Evolutionary conservation across 1,284 basidiomycete species (phyloP), one percentile per base, ranked within the genome.

Genomic region (Boletus chippewaensis): DNA sequence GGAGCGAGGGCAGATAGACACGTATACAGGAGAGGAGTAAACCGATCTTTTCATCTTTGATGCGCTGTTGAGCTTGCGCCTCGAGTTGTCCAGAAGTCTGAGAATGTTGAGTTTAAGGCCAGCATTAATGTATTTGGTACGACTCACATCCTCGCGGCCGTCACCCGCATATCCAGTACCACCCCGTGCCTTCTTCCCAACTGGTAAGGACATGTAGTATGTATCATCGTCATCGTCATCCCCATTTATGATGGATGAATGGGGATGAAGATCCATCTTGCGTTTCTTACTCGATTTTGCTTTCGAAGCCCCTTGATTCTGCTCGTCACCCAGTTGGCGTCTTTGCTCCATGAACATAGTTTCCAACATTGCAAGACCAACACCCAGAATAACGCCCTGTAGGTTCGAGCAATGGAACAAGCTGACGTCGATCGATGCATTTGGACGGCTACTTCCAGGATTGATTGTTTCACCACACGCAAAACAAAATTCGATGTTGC

Each of bases 381-480:
- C 77, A 10, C 91, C 92, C 13, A 95, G 74, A 53, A 94, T 83
- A 11, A 87, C 81, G 36, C 91, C 91, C 70, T 95, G 92, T 24
- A 94, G 64, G 61, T 89, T 87, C 4, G 88, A 77, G 66, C 92
- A 95, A 68, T 95, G 92, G 64, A 94, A 89, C 40, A 95, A 70
- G 5, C 76, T 74, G 52, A 81, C 75, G 40, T 79, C 73, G 35
- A 69, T 69, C 28, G 73, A 67, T 28, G 68, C 59, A 36, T 67
- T 64, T 3, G 71, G 63, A 47, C 70, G 72, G 56, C 71, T 72
- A 43, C 67, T 67, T 56, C 71, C 75, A 13, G 63, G 57, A 44
- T 74, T 75, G 29, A 78, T 71, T 12, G 80, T 71, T 67, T 94
- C 91, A 24, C 89, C 88, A 59, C 92, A 95, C 10, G 91, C 92